Base-by-base conservation (phyloP, 2,329 filamentous ascomycete genomes). In the Monosporascus sp. region DNA sequence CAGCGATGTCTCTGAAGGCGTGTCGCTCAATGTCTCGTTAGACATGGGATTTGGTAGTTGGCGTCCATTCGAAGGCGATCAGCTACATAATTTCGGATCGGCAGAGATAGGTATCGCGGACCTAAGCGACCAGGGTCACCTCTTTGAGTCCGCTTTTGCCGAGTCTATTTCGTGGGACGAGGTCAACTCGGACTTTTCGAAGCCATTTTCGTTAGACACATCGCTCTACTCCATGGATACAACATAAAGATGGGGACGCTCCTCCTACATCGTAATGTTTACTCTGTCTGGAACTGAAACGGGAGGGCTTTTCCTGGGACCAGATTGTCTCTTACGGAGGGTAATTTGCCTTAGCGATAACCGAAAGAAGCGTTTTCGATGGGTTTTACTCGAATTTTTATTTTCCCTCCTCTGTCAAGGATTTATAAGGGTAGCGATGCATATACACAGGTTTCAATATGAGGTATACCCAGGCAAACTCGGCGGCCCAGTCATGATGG, bases 1-100 rank as follows among this genome's bases (percentile, higher is more conserved):
- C 56, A 85, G 81, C 62, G 83, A 86, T 59, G 78, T 85, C 18
- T 77, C 80, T 3, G 83, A 86, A 53, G 74, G 73, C 5, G 73
- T 76, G 3, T 66, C 70, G 17, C 70, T 83, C 15, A 81, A 85
- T 44, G 77, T 84, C 25, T 60, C 59, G 2, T 48, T 69, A 3
- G 63, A 69, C 46, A 65, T 69, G 62, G 66, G 67, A 17, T 61
- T 68, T 49, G 78, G 76, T 35, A 63, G 79, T 27, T 84, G 78
- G 77, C 71, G 72, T 45, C 71, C 74, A 11, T 70, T 81, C n/a
- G 77, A 78, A 46, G 65, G 69, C 2, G 76, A 78, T 45, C 58
- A 74, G 17, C 62, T 77, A 11, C 53, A 76, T 35, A 71, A 79
- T 39, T 62, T 81, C 59, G 71, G 73, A 51, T 72, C 60, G 18